A percentile compares a stretch with the other conserved stretches of the same genome.
phyloP scores from a whole-genome alignment of 2,329 filamentous ascomycete genomes.

The Xylariaceae sp. region DNA sequence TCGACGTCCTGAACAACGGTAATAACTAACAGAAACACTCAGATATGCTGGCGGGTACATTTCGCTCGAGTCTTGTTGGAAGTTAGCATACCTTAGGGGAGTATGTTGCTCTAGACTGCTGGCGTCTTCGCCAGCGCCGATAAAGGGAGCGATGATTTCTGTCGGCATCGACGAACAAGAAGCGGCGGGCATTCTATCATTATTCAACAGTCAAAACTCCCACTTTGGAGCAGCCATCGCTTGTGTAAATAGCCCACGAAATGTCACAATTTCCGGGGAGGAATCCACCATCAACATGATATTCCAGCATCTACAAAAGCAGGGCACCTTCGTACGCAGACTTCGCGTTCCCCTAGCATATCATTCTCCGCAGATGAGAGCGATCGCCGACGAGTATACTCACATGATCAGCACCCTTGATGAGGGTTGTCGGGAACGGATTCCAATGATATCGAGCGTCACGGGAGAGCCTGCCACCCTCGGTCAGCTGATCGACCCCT shows the following conservation, averaged over 20 bases:
- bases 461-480: neutral
- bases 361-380: slow-evolving; percentile 33
- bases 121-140: neutral
- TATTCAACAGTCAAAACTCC: neutral
- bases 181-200: neutral
- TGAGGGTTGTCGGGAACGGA: neutral
- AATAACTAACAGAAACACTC: neutral
- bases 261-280: slow-evolving; percentile 32
- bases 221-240: slow-evolving; percentile 20
- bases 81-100: slow-evolving; percentile 14
- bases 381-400: slow-evolving; percentile 10
- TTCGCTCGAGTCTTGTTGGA: slow-evolving; percentile 15
- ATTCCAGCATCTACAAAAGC: slow-evolving; percentile 12
- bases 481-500: neutral
- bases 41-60: slow-evolving; percentile 14
- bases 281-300: slow-evolving; percentile 17
- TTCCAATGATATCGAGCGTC: slow-evolving; percentile 16
- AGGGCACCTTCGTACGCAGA: slow-evolving; percentile 23
- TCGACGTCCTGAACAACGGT: neutral
- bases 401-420: slow-evolving; percentile 3
- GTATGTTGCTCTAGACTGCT: slow-evolving; percentile 4
- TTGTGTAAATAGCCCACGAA: slow-evolving; percentile 30
- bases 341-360: slow-evolving; percentile 30
- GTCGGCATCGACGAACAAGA: slow-evolving; percentile 21
- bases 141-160: slow-evolving; percentile 29